Evolutionary conservation across 2,329 filamentous ascomycete species (phyloP), one percentile per base, ranked within the genome.

Genomic region (Aspergillus felis): DNA sequence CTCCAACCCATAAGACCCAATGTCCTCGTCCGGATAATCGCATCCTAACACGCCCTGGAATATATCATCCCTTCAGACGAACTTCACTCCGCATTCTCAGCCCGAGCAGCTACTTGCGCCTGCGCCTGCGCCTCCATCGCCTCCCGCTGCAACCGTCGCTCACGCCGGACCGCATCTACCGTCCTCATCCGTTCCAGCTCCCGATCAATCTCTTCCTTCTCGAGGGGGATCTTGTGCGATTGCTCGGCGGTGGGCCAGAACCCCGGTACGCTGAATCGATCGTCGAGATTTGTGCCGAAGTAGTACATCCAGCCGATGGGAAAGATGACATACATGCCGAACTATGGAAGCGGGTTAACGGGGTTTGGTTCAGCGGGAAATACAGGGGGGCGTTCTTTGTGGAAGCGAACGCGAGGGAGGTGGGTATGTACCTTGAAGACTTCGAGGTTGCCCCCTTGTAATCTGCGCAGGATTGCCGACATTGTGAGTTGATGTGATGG

Each of bases 301-400:
- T 99, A 99, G 83, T 95, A 97, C 94, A 99, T 99, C 82, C 94
- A 92, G 68, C 91, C 92, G 70, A 99, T 97, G 20, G 94, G 94
- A 78, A 99, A 99, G 84, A 97, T 88, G 80, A 99, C 88, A 81
- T 99, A 99, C 84, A 95, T 90, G 80, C 93, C 92, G 76, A 99
- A 99, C 93, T 97, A 20, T 24, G 25, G n/a, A 44, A 8, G 3
- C 2, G 10, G 20, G 17, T 27, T 46, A 48, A 32, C 44, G n/a
- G 47, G 14, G 24, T 38, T 24, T 28, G 50, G 20, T 55, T 59
- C 59, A 51, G 44, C 44, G 48, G 14, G 41, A 9, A n/a, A 35
- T 27, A 27, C 9, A 53, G 20, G 20, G 14, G 17, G 12, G 29
- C 41, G 47, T 14, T 41, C 14, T 9, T 20, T 24, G 32, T 4